Percentiles rank a stretch among this genome's conserved stretches.
Conservation (phyloP, 805 yeast genomes). For the Barnettozyma salicaria region DNA sequence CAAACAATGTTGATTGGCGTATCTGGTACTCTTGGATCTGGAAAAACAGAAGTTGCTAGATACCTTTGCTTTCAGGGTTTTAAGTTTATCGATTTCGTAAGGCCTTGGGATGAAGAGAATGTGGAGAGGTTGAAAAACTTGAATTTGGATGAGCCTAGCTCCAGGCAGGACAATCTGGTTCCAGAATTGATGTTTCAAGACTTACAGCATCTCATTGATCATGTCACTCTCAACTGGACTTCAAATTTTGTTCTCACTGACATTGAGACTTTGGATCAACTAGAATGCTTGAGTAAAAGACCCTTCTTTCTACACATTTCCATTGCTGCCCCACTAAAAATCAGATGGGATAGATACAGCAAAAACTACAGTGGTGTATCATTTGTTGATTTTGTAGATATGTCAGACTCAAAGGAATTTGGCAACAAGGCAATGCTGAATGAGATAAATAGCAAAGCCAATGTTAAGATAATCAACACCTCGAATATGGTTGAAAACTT, state of each 20-base stretch:
- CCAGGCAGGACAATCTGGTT: slow-evolving; percentile 14
- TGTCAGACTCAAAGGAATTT: slow-evolving; percentile 32
- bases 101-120: slow-evolving; percentile 5
- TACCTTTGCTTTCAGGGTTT: slow-evolving; percentile 55
- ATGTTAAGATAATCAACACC: slow-evolving; percentile 53
- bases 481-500: slow-evolving; percentile 33
- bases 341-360: slow-evolving; percentile 34
- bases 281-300: slow-evolving; percentile 49
- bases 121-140: slow-evolving; percentile 12
- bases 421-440: slow-evolving; percentile 28
- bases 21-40: slow-evolving; percentile 64
- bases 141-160: slow-evolving; percentile 11
- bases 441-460: slow-evolving; percentile 42
- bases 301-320: slow-evolving; percentile 82
- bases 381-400: slow-evolving; percentile 32
- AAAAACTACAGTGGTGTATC: slow-evolving; percentile 24
- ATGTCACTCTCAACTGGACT: slow-evolving; percentile 64
- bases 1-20: slow-evolving; percentile 64
- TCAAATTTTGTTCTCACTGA: slow-evolving; percentile 53
- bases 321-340: slow-evolving; percentile 61
- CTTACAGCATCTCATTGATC: slow-evolving; percentile 44
- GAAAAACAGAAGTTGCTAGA: slow-evolving; percentile 56
- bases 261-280: slow-evolving; percentile 36
- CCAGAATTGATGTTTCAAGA: slow-evolving; percentile 31
- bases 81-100: slow-evolving; percentile 27